phyloP scores from a whole-genome alignment of 2,329 filamentous ascomycete genomes.

The Diatrype stigma region DNA sequence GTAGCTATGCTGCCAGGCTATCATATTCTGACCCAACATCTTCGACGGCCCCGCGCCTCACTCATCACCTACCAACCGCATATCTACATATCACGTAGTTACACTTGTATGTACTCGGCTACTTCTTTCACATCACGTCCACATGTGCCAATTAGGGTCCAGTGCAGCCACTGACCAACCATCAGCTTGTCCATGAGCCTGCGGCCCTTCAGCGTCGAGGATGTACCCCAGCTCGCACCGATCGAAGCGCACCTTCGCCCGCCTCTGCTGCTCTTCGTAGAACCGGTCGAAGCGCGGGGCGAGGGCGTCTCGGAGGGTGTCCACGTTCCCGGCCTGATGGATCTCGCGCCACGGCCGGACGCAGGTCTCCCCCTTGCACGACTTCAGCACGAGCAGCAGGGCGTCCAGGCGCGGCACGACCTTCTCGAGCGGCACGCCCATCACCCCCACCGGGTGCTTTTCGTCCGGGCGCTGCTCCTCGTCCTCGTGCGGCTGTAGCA shows the following conservation, averaged over 20 bases:
- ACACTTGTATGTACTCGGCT: too few relatives aligned
- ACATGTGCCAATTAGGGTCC: conserved; percentile 17
- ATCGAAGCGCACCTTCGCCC: conserved; percentile 38
- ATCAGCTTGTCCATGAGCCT: conserved; percentile 20
- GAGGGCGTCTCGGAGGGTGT: conserved; percentile 40
- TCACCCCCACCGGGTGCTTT: conserved; percentile 5
- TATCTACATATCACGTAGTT: too few relatives aligned
- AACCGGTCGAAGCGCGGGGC: conserved; percentile 37
- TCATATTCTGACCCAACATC: too few relatives aligned
- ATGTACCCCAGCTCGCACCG: conserved; percentile 48
- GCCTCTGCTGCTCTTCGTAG: conserved; percentile 34
- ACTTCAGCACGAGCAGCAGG: conserved; percentile 46
- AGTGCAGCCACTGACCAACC: conserved; percentile 1
- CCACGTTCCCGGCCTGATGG: conserved; percentile 41
- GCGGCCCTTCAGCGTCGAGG: conserved; percentile 43
- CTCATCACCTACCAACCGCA: too few relatives aligned
- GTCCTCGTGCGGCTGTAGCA: conserved; percentile 36
- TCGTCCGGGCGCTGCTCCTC: conserved; percentile 32
- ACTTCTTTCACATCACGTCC: conserved; percentile 11
- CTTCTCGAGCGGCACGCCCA: conserved; percentile 26
- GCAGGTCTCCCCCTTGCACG: conserved; percentile 42
- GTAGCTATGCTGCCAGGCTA: too few relatives aligned
- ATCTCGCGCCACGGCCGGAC: conserved; percentile 42
- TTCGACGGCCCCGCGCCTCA: too few relatives aligned
- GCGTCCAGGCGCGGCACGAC: conserved; percentile 40